These are phyloP conservation scores for Fraxinus excelsior DNA, from an alignment of 257 asterid genomes.

Conservation along the genomic window DNA sequence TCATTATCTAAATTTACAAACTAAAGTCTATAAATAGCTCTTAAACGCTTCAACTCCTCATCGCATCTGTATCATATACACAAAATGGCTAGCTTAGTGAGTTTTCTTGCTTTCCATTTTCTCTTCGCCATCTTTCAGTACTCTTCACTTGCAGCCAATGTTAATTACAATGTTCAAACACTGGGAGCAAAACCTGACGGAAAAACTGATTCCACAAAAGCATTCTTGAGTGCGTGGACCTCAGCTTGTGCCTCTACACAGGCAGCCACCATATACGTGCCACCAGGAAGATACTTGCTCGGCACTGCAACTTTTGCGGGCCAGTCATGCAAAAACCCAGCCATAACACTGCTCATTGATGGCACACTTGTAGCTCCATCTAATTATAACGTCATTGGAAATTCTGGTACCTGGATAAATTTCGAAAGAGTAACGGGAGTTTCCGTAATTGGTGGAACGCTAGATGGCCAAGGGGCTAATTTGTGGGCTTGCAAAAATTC, in stretches of 20 bases:
- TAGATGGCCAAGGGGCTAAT: no score
- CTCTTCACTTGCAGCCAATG: no score
- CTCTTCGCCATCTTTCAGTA: conserved; percentile 20
- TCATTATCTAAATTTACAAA: no score
- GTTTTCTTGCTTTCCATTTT: conserved; percentile 4
- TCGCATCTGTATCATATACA: neutral
- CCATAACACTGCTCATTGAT: conserved; percentile 42
- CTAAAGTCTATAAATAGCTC: neutral
- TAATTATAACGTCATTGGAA: no score
- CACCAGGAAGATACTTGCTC: conserved; percentile 45
- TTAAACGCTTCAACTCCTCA: neutral
- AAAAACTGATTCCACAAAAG: conserved; percentile 46
- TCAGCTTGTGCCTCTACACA: conserved; percentile 47
- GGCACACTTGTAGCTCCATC: conserved; percentile 66
- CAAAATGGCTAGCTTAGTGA: neutral
- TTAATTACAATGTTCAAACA: no score
- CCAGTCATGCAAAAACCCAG: conserved; percentile 41
- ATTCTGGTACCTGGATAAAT: no score
- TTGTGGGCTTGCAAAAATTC: no score
- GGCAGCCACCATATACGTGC: conserved; percentile 48
- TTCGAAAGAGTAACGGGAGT: no score
- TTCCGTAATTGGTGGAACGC: no score
- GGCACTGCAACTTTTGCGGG: conserved; percentile 36
- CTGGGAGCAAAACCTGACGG: conserved; percentile 59
- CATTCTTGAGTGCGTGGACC: conserved; percentile 53